A percentile compares a stretch with the other conserved stretches of the same genome.
These are phyloP conservation scores for Colletotrichum lentis DNA, from an alignment of 2,329 filamentous ascomycete species.

Conservation along the genomic window DNA sequence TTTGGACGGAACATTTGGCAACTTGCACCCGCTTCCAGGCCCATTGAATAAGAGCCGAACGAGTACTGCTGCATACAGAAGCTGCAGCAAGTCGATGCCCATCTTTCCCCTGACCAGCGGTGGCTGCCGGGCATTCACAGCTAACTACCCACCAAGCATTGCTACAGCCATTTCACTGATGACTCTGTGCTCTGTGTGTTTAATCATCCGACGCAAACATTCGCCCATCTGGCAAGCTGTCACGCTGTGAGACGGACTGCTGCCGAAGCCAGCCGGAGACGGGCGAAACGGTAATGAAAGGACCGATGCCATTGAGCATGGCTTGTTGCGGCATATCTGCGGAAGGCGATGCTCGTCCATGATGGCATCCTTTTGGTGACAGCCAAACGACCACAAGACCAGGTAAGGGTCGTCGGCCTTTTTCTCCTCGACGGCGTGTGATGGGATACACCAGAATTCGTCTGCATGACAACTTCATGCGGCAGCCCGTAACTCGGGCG, in stretches of 20 bases:
- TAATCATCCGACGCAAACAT: conserved; percentile 14
- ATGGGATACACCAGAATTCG: conserved; percentile 2
- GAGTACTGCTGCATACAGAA: conserved; percentile 15
- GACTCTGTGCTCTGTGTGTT: neutral
- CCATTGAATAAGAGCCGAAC: conserved; percentile 7
- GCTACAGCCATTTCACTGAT: neutral
- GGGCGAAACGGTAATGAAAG: conserved; percentile 8
- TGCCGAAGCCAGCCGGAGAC: neutral
- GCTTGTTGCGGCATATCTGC: conserved; percentile 7
- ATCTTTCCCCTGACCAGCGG: conserved; percentile 4
- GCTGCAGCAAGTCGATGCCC: conserved; percentile 3
- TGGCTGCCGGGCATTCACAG: conserved; percentile 4
- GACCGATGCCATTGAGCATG: conserved; percentile 1
- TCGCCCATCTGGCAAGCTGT: neutral
- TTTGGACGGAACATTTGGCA: neutral
- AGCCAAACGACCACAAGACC: neutral
- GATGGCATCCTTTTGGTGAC: neutral
- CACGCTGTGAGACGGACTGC: neutral
- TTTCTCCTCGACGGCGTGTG: conserved; percentile 3
- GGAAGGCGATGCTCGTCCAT: neutral
- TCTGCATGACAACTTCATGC: conserved; percentile 5
- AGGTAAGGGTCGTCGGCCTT: neutral
- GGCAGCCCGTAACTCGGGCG: neutral
- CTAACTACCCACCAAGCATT: conserved; percentile 24
- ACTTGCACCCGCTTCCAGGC: neutral